Evolutionary conservation across 192 early-diverging fungal genomes (phyloP).

Genomic region (Mortierella antarctica): DNA sequence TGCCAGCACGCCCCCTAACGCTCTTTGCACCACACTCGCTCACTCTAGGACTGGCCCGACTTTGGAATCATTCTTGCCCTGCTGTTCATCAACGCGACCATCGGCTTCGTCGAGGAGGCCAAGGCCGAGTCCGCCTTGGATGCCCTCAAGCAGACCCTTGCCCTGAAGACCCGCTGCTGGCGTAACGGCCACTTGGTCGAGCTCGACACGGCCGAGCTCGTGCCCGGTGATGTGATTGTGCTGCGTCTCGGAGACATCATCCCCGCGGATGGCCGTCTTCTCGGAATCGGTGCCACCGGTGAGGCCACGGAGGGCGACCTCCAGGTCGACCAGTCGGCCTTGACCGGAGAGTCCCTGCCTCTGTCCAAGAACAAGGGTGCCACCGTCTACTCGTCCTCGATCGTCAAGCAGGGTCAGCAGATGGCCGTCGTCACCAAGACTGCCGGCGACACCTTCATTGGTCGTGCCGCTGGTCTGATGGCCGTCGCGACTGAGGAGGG

Average conservation of each 20-base stretch:
- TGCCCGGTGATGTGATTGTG: constrained; percentile 92
- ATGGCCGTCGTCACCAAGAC: constrained; percentile 93
- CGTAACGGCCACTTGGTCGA: constrained; percentile 81
- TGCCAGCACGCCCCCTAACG: too few species aligned
- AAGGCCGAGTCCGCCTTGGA: constrained; percentile 92
- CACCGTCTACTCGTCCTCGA: constrained; percentile 91
- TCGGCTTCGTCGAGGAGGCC: constrained; percentile 93
- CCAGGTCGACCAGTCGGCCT: constrained; percentile 91
- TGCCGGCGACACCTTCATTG: constrained; percentile 91
- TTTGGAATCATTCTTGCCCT: constrained; percentile 85
- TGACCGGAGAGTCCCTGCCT: constrained; percentile 95
- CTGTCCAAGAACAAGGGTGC: constrained; percentile 82
- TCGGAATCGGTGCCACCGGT: constrained; percentile 79
- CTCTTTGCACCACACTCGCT: background rate
- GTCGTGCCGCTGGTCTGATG: constrained; percentile 92
- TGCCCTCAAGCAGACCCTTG: constrained; percentile 93
- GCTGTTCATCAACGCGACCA: constrained; percentile 86
- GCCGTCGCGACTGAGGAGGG: constrained; percentile 90
- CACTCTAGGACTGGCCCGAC: constrained; percentile 61
- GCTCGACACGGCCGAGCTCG: constrained; percentile 78
- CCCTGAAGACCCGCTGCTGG: constrained; percentile 83
- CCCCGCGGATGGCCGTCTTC: constrained; percentile 87
- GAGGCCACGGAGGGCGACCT: constrained; percentile 83
- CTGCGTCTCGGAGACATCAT: constrained; percentile 94
- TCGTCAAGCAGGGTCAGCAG: constrained; percentile 95